A percentile compares a stretch with the other conserved stretches of the same genome.
Evolutionary conservation across 1,284 basidiomycete genomes (phyloP).

Genomic region (Fistulinella cinereoalba): DNA sequence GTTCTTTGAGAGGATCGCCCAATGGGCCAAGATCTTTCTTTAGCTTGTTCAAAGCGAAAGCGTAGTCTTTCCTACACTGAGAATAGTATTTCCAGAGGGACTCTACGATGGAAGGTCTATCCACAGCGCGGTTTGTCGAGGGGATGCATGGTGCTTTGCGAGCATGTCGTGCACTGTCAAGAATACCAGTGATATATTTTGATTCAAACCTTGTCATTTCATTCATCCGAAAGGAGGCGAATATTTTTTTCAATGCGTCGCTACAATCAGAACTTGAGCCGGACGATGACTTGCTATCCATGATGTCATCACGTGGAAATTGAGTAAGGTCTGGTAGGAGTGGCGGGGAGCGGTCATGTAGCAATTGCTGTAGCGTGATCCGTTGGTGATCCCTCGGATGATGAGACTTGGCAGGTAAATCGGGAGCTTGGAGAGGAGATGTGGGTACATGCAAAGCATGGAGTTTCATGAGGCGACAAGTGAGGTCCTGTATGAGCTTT

Average conservation of each 20-base stretch:
- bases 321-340: background rate
- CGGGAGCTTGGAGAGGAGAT: background rate
- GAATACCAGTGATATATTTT: background rate
- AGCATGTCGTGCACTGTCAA: background rate
- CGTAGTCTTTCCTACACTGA: background rate
- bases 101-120: background rate
- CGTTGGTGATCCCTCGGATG: background rate
- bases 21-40: background rate
- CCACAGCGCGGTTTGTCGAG: fast-evolving
- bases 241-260: background rate
- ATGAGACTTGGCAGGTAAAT: too few species aligned
- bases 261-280: background rate
- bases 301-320: background rate
- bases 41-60: conserved; percentile 12
- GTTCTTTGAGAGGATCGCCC: background rate
- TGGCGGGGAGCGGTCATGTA: background rate
- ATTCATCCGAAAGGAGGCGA: background rate
- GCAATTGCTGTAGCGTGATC: background rate
- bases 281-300: background rate
- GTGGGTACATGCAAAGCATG: background rate
- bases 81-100: background rate
- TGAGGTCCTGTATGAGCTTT: background rate
- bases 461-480: background rate
- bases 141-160: background rate
- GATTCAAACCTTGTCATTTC: background rate